These are phyloP conservation scores for Mycena sanguinolenta DNA, from an alignment of 768 basidiomycete genomes.

Conservation along the genomic window DNA sequence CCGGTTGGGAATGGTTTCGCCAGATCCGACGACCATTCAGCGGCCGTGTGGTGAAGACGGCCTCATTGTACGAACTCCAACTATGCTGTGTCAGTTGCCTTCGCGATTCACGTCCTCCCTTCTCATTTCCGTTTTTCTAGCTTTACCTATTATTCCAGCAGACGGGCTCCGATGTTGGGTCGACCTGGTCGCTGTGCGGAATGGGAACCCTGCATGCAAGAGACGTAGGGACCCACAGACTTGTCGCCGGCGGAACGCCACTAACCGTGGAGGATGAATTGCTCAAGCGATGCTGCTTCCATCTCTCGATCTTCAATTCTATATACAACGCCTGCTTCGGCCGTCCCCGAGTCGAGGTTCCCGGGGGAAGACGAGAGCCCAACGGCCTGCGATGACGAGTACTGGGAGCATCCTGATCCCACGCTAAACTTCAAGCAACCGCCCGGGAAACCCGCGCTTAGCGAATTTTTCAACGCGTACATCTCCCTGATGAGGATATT, in stretches of 20 bases:
- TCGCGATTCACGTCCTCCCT: slow-evolving; percentile 37
- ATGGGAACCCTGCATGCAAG: slow-evolving; percentile 62
- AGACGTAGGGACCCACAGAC: slow-evolving; percentile 59
- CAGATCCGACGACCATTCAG: slow-evolving; percentile 66
- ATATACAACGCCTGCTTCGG: slow-evolving; percentile 57
- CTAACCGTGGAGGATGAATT: slow-evolving; percentile 49
- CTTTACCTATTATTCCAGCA: slow-evolving; percentile 53
- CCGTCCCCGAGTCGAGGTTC: slow-evolving; percentile 54
- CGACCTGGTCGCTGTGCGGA: slow-evolving; percentile 56
- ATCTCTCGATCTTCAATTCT: slow-evolving; percentile 47
- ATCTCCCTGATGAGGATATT: slow-evolving; percentile 61
- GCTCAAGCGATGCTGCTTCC: slow-evolving; percentile 55
- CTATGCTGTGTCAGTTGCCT: slow-evolving; percentile 54
- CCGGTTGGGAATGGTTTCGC: slow-evolving; percentile 59
- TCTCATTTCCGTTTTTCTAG: slow-evolving; percentile 36
- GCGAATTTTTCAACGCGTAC: slow-evolving; percentile 56
- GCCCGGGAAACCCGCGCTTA: slow-evolving; percentile 52
- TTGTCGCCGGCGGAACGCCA: slow-evolving; percentile 49
- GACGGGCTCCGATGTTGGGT: slow-evolving; percentile 54
- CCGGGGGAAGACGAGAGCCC: slow-evolving; percentile 62
- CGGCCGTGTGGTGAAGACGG: slow-evolving; percentile 58
- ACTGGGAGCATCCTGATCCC: slow-evolving; percentile 49
- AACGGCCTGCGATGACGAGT: slow-evolving; percentile 60
- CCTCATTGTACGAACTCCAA: slow-evolving; percentile 72
- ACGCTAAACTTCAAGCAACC: slow-evolving; percentile 63